A percentile compares a stretch with the other conserved stretches of the same genome.
phyloP scores from a whole-genome alignment of 176 grass and related monocot genomes.

The Raddia guianensis region DNA sequence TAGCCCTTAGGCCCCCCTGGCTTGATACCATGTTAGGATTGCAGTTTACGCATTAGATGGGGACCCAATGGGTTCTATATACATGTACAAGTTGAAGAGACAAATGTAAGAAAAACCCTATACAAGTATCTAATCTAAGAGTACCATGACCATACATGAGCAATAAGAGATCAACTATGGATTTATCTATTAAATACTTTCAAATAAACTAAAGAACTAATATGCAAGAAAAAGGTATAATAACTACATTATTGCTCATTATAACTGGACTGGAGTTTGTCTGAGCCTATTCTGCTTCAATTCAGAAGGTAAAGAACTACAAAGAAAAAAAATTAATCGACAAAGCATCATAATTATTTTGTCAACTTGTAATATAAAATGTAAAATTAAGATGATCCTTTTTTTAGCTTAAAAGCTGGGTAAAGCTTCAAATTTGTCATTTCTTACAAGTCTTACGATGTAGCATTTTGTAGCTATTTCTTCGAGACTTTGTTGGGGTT shows the following conservation, averaged over 20 bases:
- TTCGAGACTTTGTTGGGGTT: too few relatives aligned
- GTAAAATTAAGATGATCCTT: neutral
- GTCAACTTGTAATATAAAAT: neutral
- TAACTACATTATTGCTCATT: conserved; percentile 1
- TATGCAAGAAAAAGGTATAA: neutral
- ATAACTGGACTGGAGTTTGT: conserved; percentile 8
- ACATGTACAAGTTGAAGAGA: too few relatives aligned
- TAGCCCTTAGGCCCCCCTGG: too few relatives aligned
- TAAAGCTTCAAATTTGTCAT: too few relatives aligned
- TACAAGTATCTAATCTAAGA: too few relatives aligned
- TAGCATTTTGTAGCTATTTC: too few relatives aligned
- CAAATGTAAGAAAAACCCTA: too few relatives aligned
- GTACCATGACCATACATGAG: conserved; percentile 4
- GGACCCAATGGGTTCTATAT: too few relatives aligned
- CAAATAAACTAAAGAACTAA: neutral
- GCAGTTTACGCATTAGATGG: too few relatives aligned
- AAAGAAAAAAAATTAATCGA: neutral
- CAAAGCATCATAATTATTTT: neutral
- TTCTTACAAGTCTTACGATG: too few relatives aligned
- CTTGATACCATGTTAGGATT: too few relatives aligned
- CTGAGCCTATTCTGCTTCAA: neutral
- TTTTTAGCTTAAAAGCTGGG: too few relatives aligned
- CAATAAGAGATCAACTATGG: neutral
- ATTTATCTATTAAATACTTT: conserved; percentile 10
- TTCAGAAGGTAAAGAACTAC: conserved; percentile 3